These are phyloP conservation scores for Eucommia ulmoides DNA, from an alignment of 257 asterid genomes.

Conservation along the genomic window DNA sequence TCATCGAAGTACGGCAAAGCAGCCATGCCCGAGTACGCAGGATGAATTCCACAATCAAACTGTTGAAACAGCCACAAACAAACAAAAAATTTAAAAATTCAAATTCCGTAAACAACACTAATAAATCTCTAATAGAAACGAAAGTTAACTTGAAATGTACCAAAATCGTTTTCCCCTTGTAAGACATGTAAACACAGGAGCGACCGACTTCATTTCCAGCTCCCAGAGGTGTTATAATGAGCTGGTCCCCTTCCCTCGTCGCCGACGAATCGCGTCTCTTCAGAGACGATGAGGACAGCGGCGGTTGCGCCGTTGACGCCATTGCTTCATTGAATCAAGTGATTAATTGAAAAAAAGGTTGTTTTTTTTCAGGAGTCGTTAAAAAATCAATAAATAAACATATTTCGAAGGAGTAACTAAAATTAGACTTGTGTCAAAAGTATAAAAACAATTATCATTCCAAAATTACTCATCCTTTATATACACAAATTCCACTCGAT, in stretches of 20 bases:
- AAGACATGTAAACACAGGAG: conserved; percentile 82
- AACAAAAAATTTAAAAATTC: not conserved
- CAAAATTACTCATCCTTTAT: too few relatives aligned
- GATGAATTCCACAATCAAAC: conserved; percentile 99
- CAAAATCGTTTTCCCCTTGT: conserved; percentile 80
- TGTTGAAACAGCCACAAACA: conserved; percentile 11
- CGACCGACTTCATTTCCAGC: conserved; percentile 98
- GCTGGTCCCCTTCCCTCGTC: conserved; percentile 74
- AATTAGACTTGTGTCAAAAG: too few relatives aligned
- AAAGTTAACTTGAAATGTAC: conserved; percentile 18
- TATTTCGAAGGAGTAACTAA: too few relatives aligned
- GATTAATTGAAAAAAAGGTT: too few relatives aligned
- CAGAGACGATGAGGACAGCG: conserved; percentile 22
- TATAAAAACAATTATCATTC: too few relatives aligned
- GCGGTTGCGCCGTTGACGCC: conserved; percentile 55
- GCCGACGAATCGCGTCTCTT: conserved; percentile 36
- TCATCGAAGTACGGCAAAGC: conserved; percentile 97
- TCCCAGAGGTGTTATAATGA: conserved; percentile 78
- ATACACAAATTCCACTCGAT: too few relatives aligned
- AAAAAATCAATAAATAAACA: too few relatives aligned
- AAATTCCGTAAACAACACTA: not conserved
- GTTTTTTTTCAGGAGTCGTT: too few relatives aligned
- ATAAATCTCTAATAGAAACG: not conserved
- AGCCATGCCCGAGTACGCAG: conserved; percentile 92
- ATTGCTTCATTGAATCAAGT: conserved; percentile 14